Conservation (phyloP, 805 yeast species). For the Lipomyces orientalis region DNA sequence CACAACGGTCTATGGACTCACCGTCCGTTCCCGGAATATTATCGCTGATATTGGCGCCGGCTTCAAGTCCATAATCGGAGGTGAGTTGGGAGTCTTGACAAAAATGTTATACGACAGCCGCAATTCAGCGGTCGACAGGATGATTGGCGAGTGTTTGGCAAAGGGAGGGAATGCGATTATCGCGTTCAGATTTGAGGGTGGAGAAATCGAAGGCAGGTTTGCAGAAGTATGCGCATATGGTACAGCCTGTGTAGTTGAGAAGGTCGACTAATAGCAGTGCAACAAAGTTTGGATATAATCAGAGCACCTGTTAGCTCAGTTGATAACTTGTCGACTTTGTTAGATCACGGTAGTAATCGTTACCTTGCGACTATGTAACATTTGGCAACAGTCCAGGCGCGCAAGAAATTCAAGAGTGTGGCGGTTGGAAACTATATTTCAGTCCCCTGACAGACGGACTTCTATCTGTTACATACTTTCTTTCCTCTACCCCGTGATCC, state of each 20-base stretch:
- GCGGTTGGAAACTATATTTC: no score
- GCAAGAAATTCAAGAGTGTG: no score
- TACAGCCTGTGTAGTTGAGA: not conserved
- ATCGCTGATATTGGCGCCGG: not conserved
- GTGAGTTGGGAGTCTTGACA: not conserved
- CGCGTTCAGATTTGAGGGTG: slow-evolving; percentile 1
- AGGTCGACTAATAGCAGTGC: not conserved
- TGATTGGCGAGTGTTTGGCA: slow-evolving; percentile 3
- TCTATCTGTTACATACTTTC: no score
- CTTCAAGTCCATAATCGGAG: not conserved
- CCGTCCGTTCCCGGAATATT: not conserved
- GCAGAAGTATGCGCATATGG: slow-evolving; percentile 4
- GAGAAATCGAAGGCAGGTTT: not conserved
- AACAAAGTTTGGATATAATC: not conserved
- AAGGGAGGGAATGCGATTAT: slow-evolving; percentile 1
- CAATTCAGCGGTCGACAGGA: not conserved
- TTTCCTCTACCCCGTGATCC: no score
- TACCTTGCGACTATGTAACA: no score
- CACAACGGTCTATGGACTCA: not conserved
- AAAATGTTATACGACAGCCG: not conserved
- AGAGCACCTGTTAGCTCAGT: not conserved
- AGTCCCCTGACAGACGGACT: no score
- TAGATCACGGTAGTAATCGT: no score
- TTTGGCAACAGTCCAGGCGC: no score
- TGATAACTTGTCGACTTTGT: no score